phyloP scores from a whole-genome alignment of 2,329 filamentous ascomycete genomes.

The Sphaerulina vaccinii region DNA sequence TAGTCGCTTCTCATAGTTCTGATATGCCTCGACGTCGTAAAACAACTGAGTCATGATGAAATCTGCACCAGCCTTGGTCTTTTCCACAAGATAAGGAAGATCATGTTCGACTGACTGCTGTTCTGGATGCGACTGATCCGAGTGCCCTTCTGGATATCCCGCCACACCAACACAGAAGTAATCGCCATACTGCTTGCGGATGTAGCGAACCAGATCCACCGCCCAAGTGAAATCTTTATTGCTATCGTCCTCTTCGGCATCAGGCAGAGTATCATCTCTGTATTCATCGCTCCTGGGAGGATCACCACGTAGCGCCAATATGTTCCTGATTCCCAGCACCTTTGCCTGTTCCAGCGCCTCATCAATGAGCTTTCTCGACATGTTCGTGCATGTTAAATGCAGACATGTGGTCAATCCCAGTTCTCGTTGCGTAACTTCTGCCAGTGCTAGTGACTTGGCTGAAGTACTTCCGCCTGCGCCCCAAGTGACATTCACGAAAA shows the following conservation, averaged over 20 bases:
- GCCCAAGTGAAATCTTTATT: constrained; percentile 85
- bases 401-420: constrained; percentile 90
- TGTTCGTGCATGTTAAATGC: constrained; percentile 96
- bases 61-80: constrained; percentile 86
- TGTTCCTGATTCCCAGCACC: constrained; percentile 86
- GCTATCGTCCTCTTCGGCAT: constrained; percentile 59
- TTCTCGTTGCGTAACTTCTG: constrained; percentile 91
- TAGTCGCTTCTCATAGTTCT: constrained; percentile 72
- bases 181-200: constrained; percentile 78
- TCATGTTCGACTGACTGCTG: constrained; percentile 66
- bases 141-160: constrained; percentile 91
- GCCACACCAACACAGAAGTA: constrained; percentile 97
- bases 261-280: constrained; percentile 58
- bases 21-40: constrained; percentile 83
- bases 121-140: constrained; percentile 85
- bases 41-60: constrained; percentile 99
- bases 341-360: constrained; percentile 88
- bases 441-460: constrained; percentile 85
- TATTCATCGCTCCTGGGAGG: constrained; percentile 89
- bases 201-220: constrained; percentile 84
- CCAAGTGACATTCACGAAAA: constrained; percentile 98
- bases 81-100: constrained; percentile 84
- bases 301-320: constrained; percentile 86
- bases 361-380: constrained; percentile 83
- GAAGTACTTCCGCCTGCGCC: constrained; percentile 92